Base-by-base conservation (phyloP, 257 asterid genomes). In the Solanum ossicruentum region DNA sequence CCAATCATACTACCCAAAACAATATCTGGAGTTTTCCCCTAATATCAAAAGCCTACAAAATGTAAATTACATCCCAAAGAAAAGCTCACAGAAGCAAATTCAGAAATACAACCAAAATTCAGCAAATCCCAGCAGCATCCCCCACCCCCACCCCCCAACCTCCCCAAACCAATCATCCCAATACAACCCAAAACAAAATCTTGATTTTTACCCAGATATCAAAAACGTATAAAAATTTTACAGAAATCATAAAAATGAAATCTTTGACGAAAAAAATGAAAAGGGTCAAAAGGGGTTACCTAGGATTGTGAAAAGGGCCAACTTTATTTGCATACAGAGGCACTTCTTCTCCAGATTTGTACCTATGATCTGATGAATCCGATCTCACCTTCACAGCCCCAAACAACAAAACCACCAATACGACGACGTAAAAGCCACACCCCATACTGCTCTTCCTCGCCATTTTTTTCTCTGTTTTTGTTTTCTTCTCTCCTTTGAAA, bases 281-380 rank as follows among this genome's bases (percentile, higher is more conserved):
- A 65, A 65, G n/a, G 71, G 43, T 1, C 43, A 70, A 60, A 41
- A 20, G 69, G 36, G n/a, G 71, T 36, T 89, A 89, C 91, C 91
- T 89, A 1, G 91, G 91, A 49, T 89, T 89, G 45, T 89, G 91
- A 60, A 89, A 89, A 57, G 91, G 91, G 3, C 91, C 91, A 66
- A 89, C 91, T 89, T 89, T 89, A 65, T 89, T 89, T 28, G 91
- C 91, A 55, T 87, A 89, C 12, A 87, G 88, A 72, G 91, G 89
- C 20, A 89, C 91, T 66, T 73, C 82, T 80, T 87, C 91, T 9
- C 87, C 60, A 81, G 70, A 9, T 75, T 81, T 87, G 89, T 83
- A 89, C 49, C 52, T 89, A 57, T 89, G 91, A 85, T 89, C 86
- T 70, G 86, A 89, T 32, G 89, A 85, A 89, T 89, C 91, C 36